Base-by-base conservation (phyloP, 2,329 filamentous ascomycete genomes). In the Lasiodiplodia sp. region DNA sequence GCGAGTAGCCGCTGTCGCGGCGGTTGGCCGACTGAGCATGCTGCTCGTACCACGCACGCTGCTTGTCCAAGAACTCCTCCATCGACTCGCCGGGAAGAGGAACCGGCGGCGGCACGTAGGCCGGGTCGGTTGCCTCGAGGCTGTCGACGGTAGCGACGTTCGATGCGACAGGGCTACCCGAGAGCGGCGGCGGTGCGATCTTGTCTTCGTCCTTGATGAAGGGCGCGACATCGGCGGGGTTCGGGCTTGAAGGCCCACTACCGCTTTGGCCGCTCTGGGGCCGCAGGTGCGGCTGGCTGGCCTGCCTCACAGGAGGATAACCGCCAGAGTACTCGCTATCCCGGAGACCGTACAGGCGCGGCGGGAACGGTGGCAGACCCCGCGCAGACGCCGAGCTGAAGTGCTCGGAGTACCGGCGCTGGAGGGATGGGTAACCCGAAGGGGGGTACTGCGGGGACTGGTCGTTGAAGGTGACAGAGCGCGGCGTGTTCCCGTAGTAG, bases 1-100 rank as follows among this genome's bases (percentile, higher is more conserved):
- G 44, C n/a, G 60, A 64, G 47, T 64, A 64, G 47, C 60, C 60
- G 60, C 60, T 64, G n/a, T 64, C 60, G 6, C 60, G 60, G 28
- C 60, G 60, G 28, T 52, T 64, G 4, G 44, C 60, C 10, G 18
- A 47, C 25, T 64, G 44, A 1, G 60, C 44, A 16, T 64, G 60
- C n/a, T 64, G 60, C 47, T 64, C 60, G 60, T 64, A 64, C 44
- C 44, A 64, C 8, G 40, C 47, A 11, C 60, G 60, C 31, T 64
- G 60, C 60, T 52, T 64, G 28, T 51, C 60, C 44, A 64, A n/a
- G n/a, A 44, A 37, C 47, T 64, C 44, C 6, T 64, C 60, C 28
- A 64, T 64, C n/a, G 60, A 52, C 31, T 51, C 40, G 23, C 58
- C 58, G 6, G 60, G 60, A 11, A 64, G 60, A 11, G 47, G 60